Percentiles rank a stretch among this genome's conserved stretches.
These are phyloP conservation scores for Tothia fuscella DNA, from an alignment of 2,329 filamentous ascomycete species.

Conservation along the genomic window DNA sequence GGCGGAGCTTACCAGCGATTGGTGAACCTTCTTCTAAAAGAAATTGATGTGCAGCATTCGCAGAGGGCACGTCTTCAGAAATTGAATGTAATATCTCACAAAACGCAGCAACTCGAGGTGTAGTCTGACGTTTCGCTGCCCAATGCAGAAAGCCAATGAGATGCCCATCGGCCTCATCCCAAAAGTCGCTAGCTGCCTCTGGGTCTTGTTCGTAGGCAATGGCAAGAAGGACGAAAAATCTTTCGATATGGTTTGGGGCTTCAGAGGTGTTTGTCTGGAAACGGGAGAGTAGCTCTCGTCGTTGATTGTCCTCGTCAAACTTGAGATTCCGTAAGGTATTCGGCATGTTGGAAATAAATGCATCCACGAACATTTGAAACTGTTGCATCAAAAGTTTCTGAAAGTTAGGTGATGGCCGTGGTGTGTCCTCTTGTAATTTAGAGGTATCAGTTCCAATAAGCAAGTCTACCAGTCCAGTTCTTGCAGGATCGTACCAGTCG, in stretches of 20 bases:
- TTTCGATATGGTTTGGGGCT: slow-evolving; percentile 54
- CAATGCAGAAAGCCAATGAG: slow-evolving; percentile 91
- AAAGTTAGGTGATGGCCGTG: slow-evolving; percentile 60
- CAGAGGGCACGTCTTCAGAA: slow-evolving; percentile 69
- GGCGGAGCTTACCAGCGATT: slow-evolving; percentile 60
- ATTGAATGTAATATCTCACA: slow-evolving; percentile 92
- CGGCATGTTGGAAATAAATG: slow-evolving; percentile 89
- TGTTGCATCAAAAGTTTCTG: slow-evolving; percentile 63
- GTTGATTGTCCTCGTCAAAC: slow-evolving; percentile 79
- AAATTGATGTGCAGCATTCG: slow-evolving; percentile 76
- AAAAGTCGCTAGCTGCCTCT: slow-evolving; percentile 79
- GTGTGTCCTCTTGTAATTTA: slow-evolving; percentile 52
- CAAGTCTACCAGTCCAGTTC: slow-evolving; percentile 69
- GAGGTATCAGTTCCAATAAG: slow-evolving; percentile 73
- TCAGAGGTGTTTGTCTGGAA: slow-evolving; percentile 24
- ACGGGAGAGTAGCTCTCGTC: slow-evolving; percentile 36
- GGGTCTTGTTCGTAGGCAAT: slow-evolving; percentile 80
- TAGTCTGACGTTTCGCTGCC: slow-evolving; percentile 91
- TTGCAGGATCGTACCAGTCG: slow-evolving; percentile 80
- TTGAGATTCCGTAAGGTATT: slow-evolving; percentile 80
- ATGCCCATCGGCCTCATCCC: slow-evolving; percentile 85
- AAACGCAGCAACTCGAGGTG: slow-evolving; percentile 89
- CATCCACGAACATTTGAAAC: slow-evolving; percentile 77
- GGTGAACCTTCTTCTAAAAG: slow-evolving; percentile 70
- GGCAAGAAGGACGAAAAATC: slow-evolving; percentile 84